Conservation (phyloP, 164 flowering plant genomes). For the Sextonia rubra region DNA sequence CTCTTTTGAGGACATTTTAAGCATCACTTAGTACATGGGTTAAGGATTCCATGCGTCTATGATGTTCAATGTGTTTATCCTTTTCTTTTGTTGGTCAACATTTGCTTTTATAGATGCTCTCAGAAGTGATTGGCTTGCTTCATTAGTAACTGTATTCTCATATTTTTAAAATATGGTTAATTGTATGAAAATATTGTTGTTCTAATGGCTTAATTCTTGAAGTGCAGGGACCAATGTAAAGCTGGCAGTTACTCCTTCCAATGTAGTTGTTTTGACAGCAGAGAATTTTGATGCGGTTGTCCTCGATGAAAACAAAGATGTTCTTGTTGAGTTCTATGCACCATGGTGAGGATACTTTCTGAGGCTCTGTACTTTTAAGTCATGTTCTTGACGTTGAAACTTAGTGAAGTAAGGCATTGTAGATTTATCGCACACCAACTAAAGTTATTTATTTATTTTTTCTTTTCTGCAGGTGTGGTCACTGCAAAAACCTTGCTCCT, state of each 20-base stretch:
- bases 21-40: neutral
- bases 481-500: constrained; percentile 95
- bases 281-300: constrained; percentile 77
- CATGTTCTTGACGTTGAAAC: neutral
- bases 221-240: constrained; percentile 85
- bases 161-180: too few species aligned
- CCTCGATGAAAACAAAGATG: constrained; percentile 78
- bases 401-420: neutral
- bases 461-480: constrained; percentile 77
- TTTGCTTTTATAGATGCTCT: neutral
- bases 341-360: constrained; percentile 60
- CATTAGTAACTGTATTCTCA: too few species aligned
- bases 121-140: neutral
- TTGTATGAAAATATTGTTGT: neutral
- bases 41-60: neutral
- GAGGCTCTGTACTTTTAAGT: neutral
- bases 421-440: neutral
- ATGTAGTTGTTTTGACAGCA: constrained; percentile 67
- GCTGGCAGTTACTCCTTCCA: constrained; percentile 65
- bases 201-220: neutral
- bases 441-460: neutral
- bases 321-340: constrained; percentile 94
- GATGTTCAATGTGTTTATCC: neutral
- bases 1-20: too few species aligned
- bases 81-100: neutral